Base-by-base conservation (phyloP, 352 stramenopile species). In the Phytopythium cucurbitacearum region DNA sequence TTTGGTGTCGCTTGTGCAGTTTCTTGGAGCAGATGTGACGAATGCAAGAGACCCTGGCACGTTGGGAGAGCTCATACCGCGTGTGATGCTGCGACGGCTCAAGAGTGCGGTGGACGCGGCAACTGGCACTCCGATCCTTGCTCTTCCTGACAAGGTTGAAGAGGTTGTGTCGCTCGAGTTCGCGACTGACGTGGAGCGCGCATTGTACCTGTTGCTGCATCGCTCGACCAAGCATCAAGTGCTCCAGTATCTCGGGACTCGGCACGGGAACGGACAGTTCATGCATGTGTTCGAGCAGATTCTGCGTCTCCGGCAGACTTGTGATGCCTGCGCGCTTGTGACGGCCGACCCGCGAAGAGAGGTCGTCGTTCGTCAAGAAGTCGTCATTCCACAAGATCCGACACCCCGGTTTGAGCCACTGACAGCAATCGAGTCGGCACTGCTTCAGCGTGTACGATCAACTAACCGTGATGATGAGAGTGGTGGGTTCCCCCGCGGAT, bases 241-340 rank as follows among this genome's bases (percentile, higher is more conserved):
- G 61, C 67, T 94, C 51, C 70, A 82, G 46, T 89, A 95, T 50
- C 71, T 28, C 21, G 21, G 21, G 21, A 28, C 21, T 28, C 21
- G 21, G 21, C 21, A 28, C 21, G 21, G 21, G 21, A 28, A 28
- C 21, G 21, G 21, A 13, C 69, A 76, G 5, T 90, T 90, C 54
- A 91, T 97, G 73, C 73, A 91, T 46, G 85, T 97, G 6, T 95
- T 97, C 59, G 87, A 96, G 62, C 81, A 92, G 40, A 59, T 97
- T 5, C 53, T 97, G 3, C 81, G 89, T 8, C 63, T 97, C 4
- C 74, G 91, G 4, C 89, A 97, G 53, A 79, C 90, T 4, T 97
- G 88, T 40, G 70, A 94, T 61, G 70, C 76, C 9, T 80, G 64
- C 40, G 59, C 64, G 40, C 63, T 97, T 2, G 71, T 97, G 12